Evolutionary conservation across 2,329 filamentous ascomycete genomes (phyloP).

Genomic region (Fusarium pseudonygamai): DNA sequence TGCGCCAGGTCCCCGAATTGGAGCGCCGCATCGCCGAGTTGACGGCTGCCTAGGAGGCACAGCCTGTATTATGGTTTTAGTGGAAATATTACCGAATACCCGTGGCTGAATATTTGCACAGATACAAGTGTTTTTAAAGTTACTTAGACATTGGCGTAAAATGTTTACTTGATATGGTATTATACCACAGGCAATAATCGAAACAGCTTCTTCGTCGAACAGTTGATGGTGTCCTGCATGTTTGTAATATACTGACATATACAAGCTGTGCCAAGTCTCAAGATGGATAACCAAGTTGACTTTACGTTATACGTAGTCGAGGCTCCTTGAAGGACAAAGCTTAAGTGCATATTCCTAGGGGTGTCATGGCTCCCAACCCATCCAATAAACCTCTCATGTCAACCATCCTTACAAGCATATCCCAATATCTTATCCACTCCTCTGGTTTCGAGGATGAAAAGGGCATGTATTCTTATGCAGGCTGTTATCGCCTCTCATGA

Average conservation of each 20-base stretch:
- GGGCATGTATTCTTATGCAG: slow-evolving; percentile 44
- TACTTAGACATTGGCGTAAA: neutral
- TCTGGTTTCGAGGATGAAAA: slow-evolving; percentile 43
- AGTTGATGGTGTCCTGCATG: neutral
- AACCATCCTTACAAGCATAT: neutral
- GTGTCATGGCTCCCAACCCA: neutral
- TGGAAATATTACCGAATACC: slow-evolving; percentile 1
- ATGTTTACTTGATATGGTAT: neutral
- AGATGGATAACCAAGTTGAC: neutral
- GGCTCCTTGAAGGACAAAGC: neutral
- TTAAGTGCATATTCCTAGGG: neutral
- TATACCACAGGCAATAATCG: neutral
- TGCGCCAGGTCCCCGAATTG: slow-evolving; percentile 87
- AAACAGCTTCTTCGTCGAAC: neutral
- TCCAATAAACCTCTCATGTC: neutral
- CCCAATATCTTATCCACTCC: neutral
- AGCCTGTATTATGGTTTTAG: neutral
- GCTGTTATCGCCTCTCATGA: slow-evolving; percentile 48
- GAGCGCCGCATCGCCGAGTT: slow-evolving; percentile 87
- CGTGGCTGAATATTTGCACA: neutral
- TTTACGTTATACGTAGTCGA: neutral
- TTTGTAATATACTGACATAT: neutral
- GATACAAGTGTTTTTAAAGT: neutral
- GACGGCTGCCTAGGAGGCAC: slow-evolving; percentile 50
- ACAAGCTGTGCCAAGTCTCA: neutral